These are phyloP conservation scores for Ampelomyces quisqualis DNA, from an alignment of 2,329 filamentous ascomycete species.

Conservation along the genomic window DNA sequence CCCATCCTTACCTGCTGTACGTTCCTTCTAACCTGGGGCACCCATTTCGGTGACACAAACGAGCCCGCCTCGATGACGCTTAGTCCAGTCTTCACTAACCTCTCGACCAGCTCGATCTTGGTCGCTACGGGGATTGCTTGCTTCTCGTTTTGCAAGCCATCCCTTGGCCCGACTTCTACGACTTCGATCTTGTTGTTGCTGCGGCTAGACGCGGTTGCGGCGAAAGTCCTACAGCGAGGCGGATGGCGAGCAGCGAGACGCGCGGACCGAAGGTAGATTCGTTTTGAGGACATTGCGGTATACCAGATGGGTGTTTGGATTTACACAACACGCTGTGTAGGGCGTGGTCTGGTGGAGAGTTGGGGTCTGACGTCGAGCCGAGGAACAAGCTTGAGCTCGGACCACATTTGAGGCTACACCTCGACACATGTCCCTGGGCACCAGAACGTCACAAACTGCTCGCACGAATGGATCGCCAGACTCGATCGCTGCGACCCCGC, in stretches of 20 bases:
- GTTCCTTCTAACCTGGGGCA: constrained; percentile 65
- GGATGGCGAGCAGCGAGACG: constrained; percentile 42
- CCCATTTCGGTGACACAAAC: constrained; percentile 81
- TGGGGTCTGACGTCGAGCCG: constrained; percentile 7
- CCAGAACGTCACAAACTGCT: too few relatives aligned
- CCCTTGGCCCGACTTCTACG: constrained; percentile 80
- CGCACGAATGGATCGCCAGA: too few relatives aligned
- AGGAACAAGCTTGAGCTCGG: constrained; percentile 13
- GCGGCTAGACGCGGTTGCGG: constrained; percentile 36
- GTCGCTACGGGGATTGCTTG: constrained; percentile 66
- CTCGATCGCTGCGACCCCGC: constrained; percentile 16
- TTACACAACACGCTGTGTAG: too few relatives aligned
- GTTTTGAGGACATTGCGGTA: constrained; percentile 38
- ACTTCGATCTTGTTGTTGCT: constrained; percentile 58
- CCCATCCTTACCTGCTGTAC: constrained; percentile 27
- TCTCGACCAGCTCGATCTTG: constrained; percentile 74
- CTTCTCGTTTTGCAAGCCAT: constrained; percentile 87
- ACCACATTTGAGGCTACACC: constrained; percentile 1
- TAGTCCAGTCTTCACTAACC: constrained; percentile 67
- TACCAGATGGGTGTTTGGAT: too few relatives aligned
- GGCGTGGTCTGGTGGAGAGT: too few relatives aligned
- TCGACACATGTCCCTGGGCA: not conserved
- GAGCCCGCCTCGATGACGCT: constrained; percentile 76
- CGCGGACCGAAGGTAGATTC: constrained; percentile 33
- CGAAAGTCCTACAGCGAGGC: constrained; percentile 30